Evolutionary conservation across 2,329 filamentous ascomycete species (phyloP).

Genomic region (Botrytis squamosa): DNA sequence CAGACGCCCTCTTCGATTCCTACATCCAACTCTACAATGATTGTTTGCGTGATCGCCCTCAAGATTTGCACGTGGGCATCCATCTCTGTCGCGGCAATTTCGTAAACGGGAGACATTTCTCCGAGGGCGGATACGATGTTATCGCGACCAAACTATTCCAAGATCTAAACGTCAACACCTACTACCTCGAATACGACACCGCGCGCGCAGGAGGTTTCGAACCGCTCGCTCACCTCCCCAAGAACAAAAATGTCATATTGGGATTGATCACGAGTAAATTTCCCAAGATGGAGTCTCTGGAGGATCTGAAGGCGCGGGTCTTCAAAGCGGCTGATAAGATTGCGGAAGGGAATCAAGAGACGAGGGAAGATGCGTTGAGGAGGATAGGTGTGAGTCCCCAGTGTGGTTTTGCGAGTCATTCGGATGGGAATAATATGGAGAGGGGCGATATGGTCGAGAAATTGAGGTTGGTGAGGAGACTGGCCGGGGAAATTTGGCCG

Average conservation of each 20-base stretch:
- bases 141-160: slow-evolving; percentile 66
- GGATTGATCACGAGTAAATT: slow-evolving; percentile 65
- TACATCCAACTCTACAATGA: slow-evolving; percentile 79
- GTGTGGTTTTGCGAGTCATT: slow-evolving; percentile 56
- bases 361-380: slow-evolving; percentile 64
- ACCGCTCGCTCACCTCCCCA: slow-evolving; percentile 59
- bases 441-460: slow-evolving; percentile 73
- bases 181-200: slow-evolving; percentile 70
- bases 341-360: slow-evolving; percentile 64
- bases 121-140: slow-evolving; percentile 64
- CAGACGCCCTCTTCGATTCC: slow-evolving; percentile 68
- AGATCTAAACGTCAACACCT: slow-evolving; percentile 62
- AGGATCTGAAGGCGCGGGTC: slow-evolving; percentile 57
- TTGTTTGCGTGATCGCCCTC: slow-evolving; percentile 59
- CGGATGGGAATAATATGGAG: slow-evolving; percentile 62
- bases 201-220: slow-evolving; percentile 64
- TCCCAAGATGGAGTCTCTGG: slow-evolving; percentile 50
- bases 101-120: slow-evolving; percentile 63
- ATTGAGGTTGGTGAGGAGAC: slow-evolving; percentile 65
- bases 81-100: slow-evolving; percentile 73
- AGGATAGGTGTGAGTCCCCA: slow-evolving; percentile 68
- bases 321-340: slow-evolving; percentile 64
- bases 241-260: slow-evolving; percentile 61
- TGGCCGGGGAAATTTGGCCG: slow-evolving; percentile 71
- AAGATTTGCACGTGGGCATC: slow-evolving; percentile 73